These are phyloP conservation scores for Sextonia rubra DNA, from an alignment of 164 flowering plant species.

Conservation along the genomic window DNA sequence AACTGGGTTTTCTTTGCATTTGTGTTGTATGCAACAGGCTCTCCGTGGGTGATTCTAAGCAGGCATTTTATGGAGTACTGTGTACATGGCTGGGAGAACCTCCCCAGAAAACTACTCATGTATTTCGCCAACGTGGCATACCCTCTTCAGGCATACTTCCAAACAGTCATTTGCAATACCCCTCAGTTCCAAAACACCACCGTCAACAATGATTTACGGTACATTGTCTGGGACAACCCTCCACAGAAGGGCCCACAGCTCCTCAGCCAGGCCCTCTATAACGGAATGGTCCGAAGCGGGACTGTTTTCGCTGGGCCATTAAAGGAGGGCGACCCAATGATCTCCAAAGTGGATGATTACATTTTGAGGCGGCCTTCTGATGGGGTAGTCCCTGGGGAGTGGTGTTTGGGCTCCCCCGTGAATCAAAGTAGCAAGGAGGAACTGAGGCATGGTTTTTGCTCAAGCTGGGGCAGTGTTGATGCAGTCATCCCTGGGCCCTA, in stretches of 20 bases:
- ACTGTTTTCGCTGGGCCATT: conserved; percentile 40
- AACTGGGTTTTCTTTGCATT: neutral
- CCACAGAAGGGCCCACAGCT: conserved; percentile 12
- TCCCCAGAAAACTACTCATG: conserved; percentile 49
- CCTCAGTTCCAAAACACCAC: conserved; percentile 39
- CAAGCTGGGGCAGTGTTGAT: conserved; percentile 76
- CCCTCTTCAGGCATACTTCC: conserved; percentile 49
- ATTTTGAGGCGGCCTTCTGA: conserved; percentile 22
- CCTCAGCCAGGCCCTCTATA: conserved; percentile 13
- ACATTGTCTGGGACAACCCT: conserved; percentile 13
- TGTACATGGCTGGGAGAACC: conserved; percentile 48
- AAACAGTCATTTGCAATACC: conserved; percentile 49
- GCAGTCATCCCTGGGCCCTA: conserved; percentile 59
- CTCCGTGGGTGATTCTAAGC: conserved; percentile 42
- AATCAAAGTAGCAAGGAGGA: conserved; percentile 33
- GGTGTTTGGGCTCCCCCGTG: conserved; percentile 23
- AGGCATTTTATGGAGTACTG: conserved; percentile 43
- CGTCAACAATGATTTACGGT: conserved; percentile 31
- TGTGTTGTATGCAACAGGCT: conserved; percentile 23
- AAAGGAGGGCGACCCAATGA: conserved; percentile 18
- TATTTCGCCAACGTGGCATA: conserved; percentile 35
- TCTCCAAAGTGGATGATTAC: conserved; percentile 27
- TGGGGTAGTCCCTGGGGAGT: conserved; percentile 33
- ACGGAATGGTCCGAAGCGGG: conserved; percentile 14
- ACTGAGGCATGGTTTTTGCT: conserved; percentile 63